Evolutionary conservation across 192 early-diverging fungal species (phyloP), one percentile per base, ranked within the genome.

Genomic region (Podila horticola): DNA sequence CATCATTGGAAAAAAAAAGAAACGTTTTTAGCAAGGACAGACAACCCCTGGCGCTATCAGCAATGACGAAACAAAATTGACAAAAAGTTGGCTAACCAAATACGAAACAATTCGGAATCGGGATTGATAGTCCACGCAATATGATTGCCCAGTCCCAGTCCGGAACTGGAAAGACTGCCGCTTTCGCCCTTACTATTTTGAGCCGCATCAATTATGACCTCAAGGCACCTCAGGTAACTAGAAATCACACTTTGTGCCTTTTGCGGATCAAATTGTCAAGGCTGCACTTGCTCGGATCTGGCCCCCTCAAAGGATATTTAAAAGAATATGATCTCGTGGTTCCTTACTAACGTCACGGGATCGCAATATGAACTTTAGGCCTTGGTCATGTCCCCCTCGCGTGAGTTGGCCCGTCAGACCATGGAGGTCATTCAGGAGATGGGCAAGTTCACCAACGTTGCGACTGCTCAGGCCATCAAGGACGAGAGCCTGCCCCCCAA

Each of bases 101-200:
- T 15, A 41, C 9, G 38, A 41, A 41, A 1, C 38, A 2, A 11
- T 11, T 12, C 33, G 33, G 7, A 34, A 34, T 45, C 15, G 11
- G 41, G 41, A 45, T 24, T 4, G n/a, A 8, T 55, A 90, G 89
- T n/a, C 91, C 97, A 9, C 90, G 86, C 74, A 98, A 99, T 81
- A 94, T 99, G 95, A 97, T 99, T 75, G 98, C 95, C 0, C 98
- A 99, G 85, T 98, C 97, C 67, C 97, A 98, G 82, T 95, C 96
- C 19, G 98, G 98, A 72, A 99, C 98, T 0, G 98, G 97, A 48
- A 99, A 99, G 84, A 98, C 98, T 24, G 98, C 98, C 1, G 96
- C 97, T 11, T 99, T 99, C 84, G 92, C 91, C 3, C 86, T 99
- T 52, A 94, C 95, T 1, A 97, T 99, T 90, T 88, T 99, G 13